Evolutionary conservation across 73 alveolate genomes (phyloP), one percentile per base, ranked within the genome.

Genomic region (Paramecium octaurelia): DNA sequence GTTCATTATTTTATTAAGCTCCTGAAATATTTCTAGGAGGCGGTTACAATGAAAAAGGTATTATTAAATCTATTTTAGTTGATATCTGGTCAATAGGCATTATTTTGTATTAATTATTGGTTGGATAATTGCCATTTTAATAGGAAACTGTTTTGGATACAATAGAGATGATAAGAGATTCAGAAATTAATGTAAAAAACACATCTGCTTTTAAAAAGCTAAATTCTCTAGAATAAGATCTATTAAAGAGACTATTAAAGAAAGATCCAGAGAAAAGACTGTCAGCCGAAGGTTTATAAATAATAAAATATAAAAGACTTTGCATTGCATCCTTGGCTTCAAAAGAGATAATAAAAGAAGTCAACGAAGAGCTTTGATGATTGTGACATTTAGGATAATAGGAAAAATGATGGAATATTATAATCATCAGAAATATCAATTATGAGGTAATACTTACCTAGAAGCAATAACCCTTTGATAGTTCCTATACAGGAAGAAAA

Each of bases 31-130:
- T 87, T 40, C 35, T 43, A 43, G 93, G 86, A 4, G 93, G 70
- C 23, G 85, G 80, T 5, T 87, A 58, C 23, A 64, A 73, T 38
- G 59, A 80, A 35, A 73, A 73, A 31, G 59, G 57, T 73, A 80
- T 2, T 10, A 12, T 4, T 20, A 6, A 35, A 38, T 40, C 24
- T 43, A 38, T 24, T 58, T 48, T 48, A 35, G 85, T 87, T 3
- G 93, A 87, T 21, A 64, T 87, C 23, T 87, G 93, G 93, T 48
- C 85, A n/a, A 86, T 86, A 40, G 93, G 93, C 4, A 48, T 68
- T 2, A 87, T 87, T 23, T 48, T 87, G 4, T 87, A 64, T 48
- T 36, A 58, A 16, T 36, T 87, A 48, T 64, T 87, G 42, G 24
- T 73, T 38, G 93, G 93, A 4, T 38, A 77, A 50, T 73, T 64